A percentile compares a stretch with the other conserved stretches of the same genome.
phyloP scores from a whole-genome alignment of 1,284 basidiomycete genomes.

The Lentinula novae-zelandiae region DNA sequence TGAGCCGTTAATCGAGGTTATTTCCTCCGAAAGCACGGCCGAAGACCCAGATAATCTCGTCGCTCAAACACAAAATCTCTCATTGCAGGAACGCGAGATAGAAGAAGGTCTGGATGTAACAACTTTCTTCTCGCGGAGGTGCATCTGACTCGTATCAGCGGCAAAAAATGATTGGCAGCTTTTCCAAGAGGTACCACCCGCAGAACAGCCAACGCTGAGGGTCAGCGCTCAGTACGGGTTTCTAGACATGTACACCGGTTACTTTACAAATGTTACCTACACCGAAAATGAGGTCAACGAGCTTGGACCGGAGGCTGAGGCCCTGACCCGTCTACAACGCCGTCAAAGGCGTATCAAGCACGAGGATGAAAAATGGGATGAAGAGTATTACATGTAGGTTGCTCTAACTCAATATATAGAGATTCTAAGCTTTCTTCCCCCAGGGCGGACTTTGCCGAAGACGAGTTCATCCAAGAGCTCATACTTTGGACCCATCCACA shows the following conservation, averaged over 20 bases:
- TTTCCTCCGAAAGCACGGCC: conserved; percentile 35
- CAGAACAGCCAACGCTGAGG: conserved; percentile 35
- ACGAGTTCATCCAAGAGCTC: conserved; percentile 68
- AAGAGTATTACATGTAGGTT: conserved; percentile 75
- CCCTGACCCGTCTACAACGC: conserved; percentile 37
- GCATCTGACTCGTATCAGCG: conserved; percentile 41
- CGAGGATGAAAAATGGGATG: conserved; percentile 75
- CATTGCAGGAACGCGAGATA: conserved; percentile 55
- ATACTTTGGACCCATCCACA: conserved; percentile 59
- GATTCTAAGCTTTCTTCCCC: background rate
- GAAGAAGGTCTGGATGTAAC: conserved; percentile 44
- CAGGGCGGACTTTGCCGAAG: conserved; percentile 77
- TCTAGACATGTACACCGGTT: conserved; percentile 66
- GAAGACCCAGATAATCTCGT: conserved; percentile 40
- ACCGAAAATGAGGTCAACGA: conserved; percentile 79
- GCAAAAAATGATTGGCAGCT: conserved; percentile 75
- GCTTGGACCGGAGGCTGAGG: conserved; percentile 65
- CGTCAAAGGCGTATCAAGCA: conserved; percentile 46
- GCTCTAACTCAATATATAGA: background rate
- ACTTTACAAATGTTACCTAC: conserved; percentile 65
- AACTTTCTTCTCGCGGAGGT: background rate
- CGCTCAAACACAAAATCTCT: conserved; percentile 35
- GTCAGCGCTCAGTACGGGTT: conserved; percentile 64
- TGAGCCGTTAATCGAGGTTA: conserved; percentile 61
- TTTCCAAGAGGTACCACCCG: conserved; percentile 53